Conservation (phyloP, 1,139 yeast species). For the Geotrichum cucujoidarum region DNA sequence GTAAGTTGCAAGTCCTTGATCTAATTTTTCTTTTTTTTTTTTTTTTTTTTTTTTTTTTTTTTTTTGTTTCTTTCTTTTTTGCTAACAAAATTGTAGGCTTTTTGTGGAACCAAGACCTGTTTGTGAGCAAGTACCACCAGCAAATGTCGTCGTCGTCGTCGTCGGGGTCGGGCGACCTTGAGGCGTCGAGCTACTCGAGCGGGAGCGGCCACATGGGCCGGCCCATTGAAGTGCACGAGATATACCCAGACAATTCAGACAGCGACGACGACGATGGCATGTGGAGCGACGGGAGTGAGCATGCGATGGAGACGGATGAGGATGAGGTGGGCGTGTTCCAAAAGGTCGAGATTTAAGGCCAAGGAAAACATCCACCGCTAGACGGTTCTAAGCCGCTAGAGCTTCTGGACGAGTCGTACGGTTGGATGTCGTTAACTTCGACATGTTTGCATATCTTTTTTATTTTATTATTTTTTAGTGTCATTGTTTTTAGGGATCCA, state of each 20-base stretch:
- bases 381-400: too few relatives aligned
- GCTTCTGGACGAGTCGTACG: too few relatives aligned
- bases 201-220: not conserved
- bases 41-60: not conserved
- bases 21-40: not conserved
- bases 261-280: not conserved
- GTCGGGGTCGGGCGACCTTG: not conserved
- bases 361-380: too few relatives aligned
- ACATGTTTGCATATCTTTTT: not conserved
- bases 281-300: too few relatives aligned
- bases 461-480: too few relatives aligned
- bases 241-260: constrained; percentile 3
- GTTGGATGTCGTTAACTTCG: too few relatives aligned
- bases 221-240: constrained; percentile 9
- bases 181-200: not conserved
- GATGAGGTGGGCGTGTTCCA: not conserved
- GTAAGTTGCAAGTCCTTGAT: not conserved
- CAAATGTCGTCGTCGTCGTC: not conserved
- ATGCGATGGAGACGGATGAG: not conserved
- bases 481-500: too few relatives aligned
- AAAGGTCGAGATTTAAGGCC: constrained; percentile 4
- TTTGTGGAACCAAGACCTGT: constrained; percentile 18
- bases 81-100: constrained; percentile 1
- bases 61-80: not conserved
- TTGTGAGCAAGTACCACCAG: constrained; percentile 14